These are phyloP conservation scores for Kondoa subrosea DNA, from an alignment of 768 basidiomycete species.

Conservation along the genomic window DNA sequence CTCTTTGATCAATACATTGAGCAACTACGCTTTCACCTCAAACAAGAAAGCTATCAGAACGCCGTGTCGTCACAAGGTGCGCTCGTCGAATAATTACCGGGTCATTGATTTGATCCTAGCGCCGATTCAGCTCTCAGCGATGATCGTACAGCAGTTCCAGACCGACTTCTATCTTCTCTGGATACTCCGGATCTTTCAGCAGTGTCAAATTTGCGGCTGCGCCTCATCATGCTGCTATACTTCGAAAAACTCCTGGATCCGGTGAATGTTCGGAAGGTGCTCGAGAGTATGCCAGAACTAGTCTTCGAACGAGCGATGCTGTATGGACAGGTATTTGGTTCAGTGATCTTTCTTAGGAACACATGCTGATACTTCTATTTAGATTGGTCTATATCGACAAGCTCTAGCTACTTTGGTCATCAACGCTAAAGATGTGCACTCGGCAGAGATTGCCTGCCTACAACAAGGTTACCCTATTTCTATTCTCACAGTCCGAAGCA, in stretches of 20 bases:
- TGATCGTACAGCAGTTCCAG: neutral
- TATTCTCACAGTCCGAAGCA: neutral
- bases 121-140: neutral
- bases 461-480: neutral
- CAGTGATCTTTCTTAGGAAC: neutral
- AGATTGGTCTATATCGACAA: neutral
- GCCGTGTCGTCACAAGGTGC: neutral
- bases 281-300: neutral
- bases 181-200: neutral
- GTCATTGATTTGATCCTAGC: no score
- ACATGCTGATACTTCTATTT: neutral
- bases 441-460: conserved; percentile 1
- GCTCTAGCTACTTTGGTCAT: conserved; percentile 1
- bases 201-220: neutral
- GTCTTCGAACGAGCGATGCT: conserved; percentile 1
- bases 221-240: neutral
- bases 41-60: neutral
- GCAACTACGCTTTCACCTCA: neutral
- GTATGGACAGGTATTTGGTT: neutral
- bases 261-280: neutral
- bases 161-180: neutral
- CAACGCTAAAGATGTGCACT: neutral
- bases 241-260: neutral
- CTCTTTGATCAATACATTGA: neutral
- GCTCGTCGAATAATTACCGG: no score